A percentile compares a stretch with the other conserved stretches of the same genome.
phyloP scores from a whole-genome alignment of 2,329 filamentous ascomycete species.

The Aspergillus sp. region DNA sequence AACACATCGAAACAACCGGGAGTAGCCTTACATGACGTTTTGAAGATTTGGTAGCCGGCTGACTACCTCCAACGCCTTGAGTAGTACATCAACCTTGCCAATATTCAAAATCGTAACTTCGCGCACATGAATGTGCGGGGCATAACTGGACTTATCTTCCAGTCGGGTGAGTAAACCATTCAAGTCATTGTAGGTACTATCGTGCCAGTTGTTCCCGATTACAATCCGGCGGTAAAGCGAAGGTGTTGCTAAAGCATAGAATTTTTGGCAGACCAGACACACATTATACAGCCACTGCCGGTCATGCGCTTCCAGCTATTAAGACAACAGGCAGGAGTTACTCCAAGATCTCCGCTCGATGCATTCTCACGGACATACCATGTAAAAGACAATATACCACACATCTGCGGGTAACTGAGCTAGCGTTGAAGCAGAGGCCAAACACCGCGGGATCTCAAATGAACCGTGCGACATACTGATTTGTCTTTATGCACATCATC shows the following conservation, averaged over 20 bases:
- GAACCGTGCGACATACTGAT: neutral
- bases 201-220: neutral
- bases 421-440: too few relatives aligned
- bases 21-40: neutral
- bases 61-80: neutral
- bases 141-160: neutral
- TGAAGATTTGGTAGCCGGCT: neutral
- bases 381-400: neutral
- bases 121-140: neutral
- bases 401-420: neutral
- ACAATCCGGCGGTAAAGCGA: too few relatives aligned
- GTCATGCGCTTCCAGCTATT: too few relatives aligned
- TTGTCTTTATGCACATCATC: neutral
- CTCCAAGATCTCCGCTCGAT: too few relatives aligned
- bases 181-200: neutral
- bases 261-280: too few relatives aligned
- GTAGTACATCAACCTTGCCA: neutral
- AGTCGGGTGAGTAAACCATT: neutral
- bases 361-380: neutral
- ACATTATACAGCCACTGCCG: too few relatives aligned
- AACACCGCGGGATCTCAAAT: too few relatives aligned
- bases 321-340: too few relatives aligned
- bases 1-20: too few relatives aligned
- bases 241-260: too few relatives aligned
- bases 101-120: neutral